A percentile compares a stretch with the other conserved stretches of the same genome.
Evolutionary conservation across 768 basidiomycete genomes (phyloP).

Genomic region (Leucogyrophana mollusca): DNA sequence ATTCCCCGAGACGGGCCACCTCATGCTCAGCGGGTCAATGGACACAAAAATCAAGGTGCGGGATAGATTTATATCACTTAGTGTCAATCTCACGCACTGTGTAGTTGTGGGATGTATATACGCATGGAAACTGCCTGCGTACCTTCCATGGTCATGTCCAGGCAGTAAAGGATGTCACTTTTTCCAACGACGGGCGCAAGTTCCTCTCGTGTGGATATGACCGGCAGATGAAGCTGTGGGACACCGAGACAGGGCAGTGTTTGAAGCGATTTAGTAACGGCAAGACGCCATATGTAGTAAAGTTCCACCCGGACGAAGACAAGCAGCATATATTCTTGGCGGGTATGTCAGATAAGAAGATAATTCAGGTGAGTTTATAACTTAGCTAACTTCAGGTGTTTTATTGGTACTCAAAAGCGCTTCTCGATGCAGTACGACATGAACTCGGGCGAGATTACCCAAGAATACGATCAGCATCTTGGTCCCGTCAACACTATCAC

Average conservation of each 20-base stretch:
- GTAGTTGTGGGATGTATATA: slow-evolving; percentile 98
- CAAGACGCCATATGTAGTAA: slow-evolving; percentile 93
- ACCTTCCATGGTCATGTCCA: slow-evolving; percentile 98
- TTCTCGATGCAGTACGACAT: slow-evolving; percentile 78
- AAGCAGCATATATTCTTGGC: slow-evolving; percentile 96
- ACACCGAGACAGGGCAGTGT: slow-evolving; percentile 98
- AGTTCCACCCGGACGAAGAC: slow-evolving; percentile 94
- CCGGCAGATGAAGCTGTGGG: slow-evolving; percentile 98
- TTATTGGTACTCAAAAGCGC: slow-evolving; percentile 22
- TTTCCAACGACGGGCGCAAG: slow-evolving; percentile 87
- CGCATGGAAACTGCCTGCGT: slow-evolving; percentile 92
- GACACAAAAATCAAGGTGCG: slow-evolving; percentile 96
- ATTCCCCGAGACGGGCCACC: slow-evolving; percentile 91
- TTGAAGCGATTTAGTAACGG: slow-evolving; percentile 96
- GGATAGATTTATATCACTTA: too few relatives aligned
- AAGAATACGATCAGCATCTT: slow-evolving; percentile 98
- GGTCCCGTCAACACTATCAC: slow-evolving; percentile 99
- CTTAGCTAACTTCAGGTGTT: not conserved
- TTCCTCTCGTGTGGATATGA: slow-evolving; percentile 96
- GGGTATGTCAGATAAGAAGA: slow-evolving; percentile 99
- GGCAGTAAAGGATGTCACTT: slow-evolving; percentile 94
- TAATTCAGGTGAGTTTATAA: slow-evolving; percentile 79
- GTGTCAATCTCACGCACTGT: not conserved
- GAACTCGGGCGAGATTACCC: slow-evolving; percentile 90
- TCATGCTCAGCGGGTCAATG: slow-evolving; percentile 93